phyloP scores from a whole-genome alignment of 345 rosid species.

The Geranium rotundifolium region DNA sequence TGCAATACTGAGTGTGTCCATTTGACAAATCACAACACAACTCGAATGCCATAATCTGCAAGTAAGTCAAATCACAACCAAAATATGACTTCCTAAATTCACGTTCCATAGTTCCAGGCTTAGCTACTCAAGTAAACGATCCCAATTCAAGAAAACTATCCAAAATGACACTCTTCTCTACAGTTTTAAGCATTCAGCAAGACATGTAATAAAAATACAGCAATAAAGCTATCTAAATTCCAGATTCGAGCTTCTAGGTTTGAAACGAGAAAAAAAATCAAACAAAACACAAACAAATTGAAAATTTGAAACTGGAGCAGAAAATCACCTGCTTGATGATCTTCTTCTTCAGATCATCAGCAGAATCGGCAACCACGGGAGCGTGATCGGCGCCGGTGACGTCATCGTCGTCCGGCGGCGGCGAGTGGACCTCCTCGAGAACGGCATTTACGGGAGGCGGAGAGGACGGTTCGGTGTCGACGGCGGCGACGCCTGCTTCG shows the following conservation, averaged over 20 bases:
- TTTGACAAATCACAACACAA: neutral
- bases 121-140: too few species aligned
- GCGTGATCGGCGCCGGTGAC: constrained; percentile 19
- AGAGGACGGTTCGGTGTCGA: constrained; percentile 7
- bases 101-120: too few species aligned
- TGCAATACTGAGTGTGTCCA: neutral
- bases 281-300: neutral
- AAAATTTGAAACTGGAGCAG: neutral
- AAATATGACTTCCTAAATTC: too few species aligned
- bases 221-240: too few species aligned
- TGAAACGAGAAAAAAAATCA: too few species aligned
- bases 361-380: constrained; percentile 16
- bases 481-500: constrained; percentile 15
- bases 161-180: too few species aligned
- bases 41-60: too few species aligned
- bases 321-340: constrained; percentile 50
- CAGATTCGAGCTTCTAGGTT: neutral
- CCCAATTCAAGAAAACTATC: too few species aligned
- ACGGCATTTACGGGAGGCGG: constrained; percentile 14
- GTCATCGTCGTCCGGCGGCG: constrained; percentile 36
- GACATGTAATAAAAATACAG: neutral
- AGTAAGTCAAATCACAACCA: too few species aligned
- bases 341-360: constrained; percentile 47
- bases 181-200: too few species aligned
- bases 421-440: constrained; percentile 14